phyloP scores from a whole-genome alignment of 768 basidiomycete species.

The Lentinula detonsa region DNA sequence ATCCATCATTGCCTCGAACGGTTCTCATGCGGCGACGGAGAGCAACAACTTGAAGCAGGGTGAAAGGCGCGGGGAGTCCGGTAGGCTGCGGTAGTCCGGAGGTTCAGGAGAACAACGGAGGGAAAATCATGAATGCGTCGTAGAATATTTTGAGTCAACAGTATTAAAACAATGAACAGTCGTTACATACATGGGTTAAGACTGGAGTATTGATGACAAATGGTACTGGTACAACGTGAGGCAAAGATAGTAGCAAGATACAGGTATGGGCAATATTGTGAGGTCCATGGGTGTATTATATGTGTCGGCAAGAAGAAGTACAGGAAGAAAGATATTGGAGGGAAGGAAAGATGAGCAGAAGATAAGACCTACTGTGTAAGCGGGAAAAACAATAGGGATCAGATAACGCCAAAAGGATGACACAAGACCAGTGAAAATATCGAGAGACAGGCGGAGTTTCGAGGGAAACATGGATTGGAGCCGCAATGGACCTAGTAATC shows the following conservation, averaged over 20 bases:
- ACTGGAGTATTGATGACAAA: not conserved
- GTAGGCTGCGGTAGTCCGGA: no score
- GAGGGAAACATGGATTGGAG: not conserved
- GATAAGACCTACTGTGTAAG: no score
- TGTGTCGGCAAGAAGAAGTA: not conserved
- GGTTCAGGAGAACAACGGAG: no score
- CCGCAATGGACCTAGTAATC: not conserved
- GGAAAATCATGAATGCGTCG: no score
- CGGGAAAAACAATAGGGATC: not conserved
- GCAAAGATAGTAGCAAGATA: not conserved
- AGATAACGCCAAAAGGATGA: no score
- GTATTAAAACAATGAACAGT: no score
- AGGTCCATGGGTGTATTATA: not conserved
- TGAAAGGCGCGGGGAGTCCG: no score
- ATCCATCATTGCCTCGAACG: no score
- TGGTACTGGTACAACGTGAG: not conserved
- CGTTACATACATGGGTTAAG: not conserved
- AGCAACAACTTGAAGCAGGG: no score
- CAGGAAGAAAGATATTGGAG: not conserved
- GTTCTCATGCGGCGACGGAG: no score
- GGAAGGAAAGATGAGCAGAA: not conserved
- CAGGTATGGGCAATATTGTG: not conserved
- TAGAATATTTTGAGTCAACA: no score
- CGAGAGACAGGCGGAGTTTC: not conserved
- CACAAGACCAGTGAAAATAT: not conserved